Percentiles rank a stretch among this genome's conserved stretches.
Evolutionary conservation across 495 filamentous ascomycete genomes (phyloP).

Genomic region (Aspergillus indologenus): DNA sequence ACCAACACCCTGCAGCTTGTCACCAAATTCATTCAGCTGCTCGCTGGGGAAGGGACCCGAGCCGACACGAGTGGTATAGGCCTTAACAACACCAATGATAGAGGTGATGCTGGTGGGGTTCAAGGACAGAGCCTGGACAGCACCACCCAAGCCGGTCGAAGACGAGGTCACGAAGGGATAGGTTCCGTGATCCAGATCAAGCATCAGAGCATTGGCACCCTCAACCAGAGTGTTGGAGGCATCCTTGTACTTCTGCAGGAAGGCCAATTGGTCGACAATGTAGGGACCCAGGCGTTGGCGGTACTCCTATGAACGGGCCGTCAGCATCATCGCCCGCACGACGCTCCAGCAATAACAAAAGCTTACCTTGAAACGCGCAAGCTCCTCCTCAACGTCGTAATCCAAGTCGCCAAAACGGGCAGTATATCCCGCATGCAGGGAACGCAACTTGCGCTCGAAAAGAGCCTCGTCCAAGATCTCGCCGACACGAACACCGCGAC

Average conservation of each 20-base stretch:
- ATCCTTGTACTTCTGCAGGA: conserved; percentile 48
- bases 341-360: background rate
- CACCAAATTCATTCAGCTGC: conserved; percentile 61
- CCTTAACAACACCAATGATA: conserved; percentile 86
- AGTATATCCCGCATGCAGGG: conserved; percentile 63
- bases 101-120: conserved; percentile 48
- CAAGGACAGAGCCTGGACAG: conserved; percentile 66
- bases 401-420: conserved; percentile 70
- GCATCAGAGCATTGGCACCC: conserved; percentile 84
- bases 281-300: conserved; percentile 63
- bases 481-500: conserved; percentile 69
- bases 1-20: conserved; percentile 61
- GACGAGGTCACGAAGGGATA: conserved; percentile 86
- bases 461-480: conserved; percentile 71
- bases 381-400: conserved; percentile 81
- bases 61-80: conserved; percentile 71
- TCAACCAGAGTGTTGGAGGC: conserved; percentile 73
- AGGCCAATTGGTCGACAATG: conserved; percentile 60
- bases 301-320: conserved; percentile 49
- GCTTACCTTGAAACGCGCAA: conserved; percentile 59
- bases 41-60: conserved; percentile 85
- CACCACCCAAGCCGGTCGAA: conserved; percentile 71
- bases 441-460: conserved; percentile 71
- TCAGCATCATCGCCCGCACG: conserved; percentile 4
- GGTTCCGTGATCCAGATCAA: conserved; percentile 73